These are phyloP conservation scores for Thalassiosira ordinaria DNA, from an alignment of 352 stramenopile species.

Conservation along the genomic window DNA sequence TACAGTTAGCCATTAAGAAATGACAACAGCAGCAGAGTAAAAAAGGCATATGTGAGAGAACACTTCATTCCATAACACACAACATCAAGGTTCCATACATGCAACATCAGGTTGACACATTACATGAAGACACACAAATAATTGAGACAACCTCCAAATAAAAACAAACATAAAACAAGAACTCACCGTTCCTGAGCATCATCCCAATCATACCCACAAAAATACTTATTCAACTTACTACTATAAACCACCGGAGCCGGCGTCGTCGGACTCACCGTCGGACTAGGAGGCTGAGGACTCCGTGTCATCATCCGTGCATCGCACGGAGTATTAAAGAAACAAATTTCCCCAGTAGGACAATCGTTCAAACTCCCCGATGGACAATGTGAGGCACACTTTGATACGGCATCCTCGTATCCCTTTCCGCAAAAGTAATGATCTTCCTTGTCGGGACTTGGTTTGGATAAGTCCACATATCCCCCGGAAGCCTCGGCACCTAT, in stretches of 20 bases:
- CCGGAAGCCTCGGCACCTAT: conserved; percentile 33
- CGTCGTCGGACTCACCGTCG: conserved; percentile 53
- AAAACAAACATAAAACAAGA: not conserved
- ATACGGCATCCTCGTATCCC: conserved; percentile 77
- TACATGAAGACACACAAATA: too few species aligned
- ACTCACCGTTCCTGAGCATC: conserved; percentile 46
- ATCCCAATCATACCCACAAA: conserved; percentile 65
- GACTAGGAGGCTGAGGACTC: conserved; percentile 38
- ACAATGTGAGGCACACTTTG: conserved; percentile 73
- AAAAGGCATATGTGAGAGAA: too few species aligned
- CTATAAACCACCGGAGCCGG: conserved; percentile 51
- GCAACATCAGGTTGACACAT: conserved; percentile 14
- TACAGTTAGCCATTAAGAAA: too few species aligned
- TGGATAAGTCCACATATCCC: conserved; percentile 57
- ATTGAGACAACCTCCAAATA: too few species aligned
- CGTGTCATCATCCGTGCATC: conserved; percentile 65
- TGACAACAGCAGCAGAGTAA: too few species aligned
- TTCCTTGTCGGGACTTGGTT: conserved; percentile 55
- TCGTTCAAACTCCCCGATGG: conserved; percentile 70
- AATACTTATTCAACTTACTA: conserved; percentile 68
- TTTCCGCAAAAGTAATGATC: conserved; percentile 85
- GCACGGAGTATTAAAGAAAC: conserved; percentile 83
- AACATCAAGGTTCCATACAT: not conserved
- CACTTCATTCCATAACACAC: too few species aligned
- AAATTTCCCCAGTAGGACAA: conserved; percentile 79